A percentile compares a stretch with the other conserved stretches of the same genome.
phyloP scores from a whole-genome alignment of 208 protist species.

The Leishmania tarentolae region DNA sequence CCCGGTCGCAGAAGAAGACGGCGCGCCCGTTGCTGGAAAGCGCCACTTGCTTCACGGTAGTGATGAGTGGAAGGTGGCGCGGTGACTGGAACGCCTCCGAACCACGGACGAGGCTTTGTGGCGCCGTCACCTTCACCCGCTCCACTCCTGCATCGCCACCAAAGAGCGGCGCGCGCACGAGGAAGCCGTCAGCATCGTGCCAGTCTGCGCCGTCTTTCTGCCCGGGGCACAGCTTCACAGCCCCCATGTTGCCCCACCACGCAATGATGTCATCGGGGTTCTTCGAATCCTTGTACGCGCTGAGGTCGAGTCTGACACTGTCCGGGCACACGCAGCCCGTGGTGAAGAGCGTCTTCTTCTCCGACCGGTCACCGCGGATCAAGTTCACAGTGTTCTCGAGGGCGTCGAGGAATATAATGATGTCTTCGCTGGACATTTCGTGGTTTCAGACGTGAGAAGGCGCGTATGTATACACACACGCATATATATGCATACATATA shows the following conservation, averaged over 20 bases:
- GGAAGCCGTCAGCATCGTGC: conserved; percentile 38
- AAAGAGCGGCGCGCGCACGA: conserved; percentile 25
- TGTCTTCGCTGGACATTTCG: conserved; percentile 27
- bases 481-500: not conserved
- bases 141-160: conserved; percentile 23
- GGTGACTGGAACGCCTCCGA: conserved; percentile 4
- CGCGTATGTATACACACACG: not conserved
- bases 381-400: conserved; percentile 15
- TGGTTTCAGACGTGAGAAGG: not conserved
- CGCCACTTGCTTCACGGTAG: conserved; percentile 47
- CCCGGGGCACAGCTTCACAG: conserved; percentile 9
- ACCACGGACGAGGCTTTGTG: conserved; percentile 13
- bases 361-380: conserved; percentile 32
- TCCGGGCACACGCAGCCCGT: conserved; percentile 39
- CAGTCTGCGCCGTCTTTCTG: conserved; percentile 34
- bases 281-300: conserved; percentile 24
- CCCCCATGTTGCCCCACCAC: conserved; percentile 47
- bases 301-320: conserved; percentile 38
- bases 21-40: conserved; percentile 26
- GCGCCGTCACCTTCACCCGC: conserved; percentile 26
- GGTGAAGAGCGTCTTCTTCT: conserved; percentile 24
- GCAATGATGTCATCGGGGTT: conserved; percentile 25
- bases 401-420: conserved; percentile 29
- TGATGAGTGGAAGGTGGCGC: conserved; percentile 26
- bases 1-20: conserved; percentile 53